These are phyloP conservation scores for Candida pseudoviswanathii DNA, from an alignment of 1,139 yeast species.

Conservation along the genomic window DNA sequence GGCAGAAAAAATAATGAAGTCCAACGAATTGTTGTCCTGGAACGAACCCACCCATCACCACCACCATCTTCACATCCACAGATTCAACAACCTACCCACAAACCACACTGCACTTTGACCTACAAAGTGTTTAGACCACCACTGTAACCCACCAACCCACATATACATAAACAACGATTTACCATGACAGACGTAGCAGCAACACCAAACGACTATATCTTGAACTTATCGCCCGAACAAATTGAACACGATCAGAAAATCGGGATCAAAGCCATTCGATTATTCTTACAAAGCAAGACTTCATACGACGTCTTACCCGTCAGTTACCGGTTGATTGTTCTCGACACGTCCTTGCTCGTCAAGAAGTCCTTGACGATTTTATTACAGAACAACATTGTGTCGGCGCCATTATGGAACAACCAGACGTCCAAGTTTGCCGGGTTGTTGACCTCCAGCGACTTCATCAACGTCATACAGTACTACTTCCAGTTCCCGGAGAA, in stretches of 20 bases:
- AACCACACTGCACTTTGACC: too few species aligned
- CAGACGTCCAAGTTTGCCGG: conserved; percentile 92
- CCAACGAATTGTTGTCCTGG: background rate
- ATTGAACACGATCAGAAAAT: conserved; percentile 61
- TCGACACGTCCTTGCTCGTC: conserved; percentile 88
- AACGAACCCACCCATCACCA: background rate
- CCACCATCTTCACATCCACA: background rate
- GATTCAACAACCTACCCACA: too few species aligned
- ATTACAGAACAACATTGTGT: conserved; percentile 89
- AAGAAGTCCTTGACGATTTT: conserved; percentile 89
- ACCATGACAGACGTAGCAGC: conserved; percentile 21
- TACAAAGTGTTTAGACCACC: too few species aligned
- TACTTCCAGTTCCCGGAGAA: conserved; percentile 90
- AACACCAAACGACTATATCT: conserved; percentile 48
- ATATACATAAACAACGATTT: background rate
- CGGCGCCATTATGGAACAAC: conserved; percentile 97
- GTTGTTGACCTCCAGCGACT: conserved; percentile 86
- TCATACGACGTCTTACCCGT: conserved; percentile 97
- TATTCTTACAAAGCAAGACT: conserved; percentile 85
- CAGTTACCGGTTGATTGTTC: conserved; percentile 86
- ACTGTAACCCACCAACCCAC: too few species aligned
- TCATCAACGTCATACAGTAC: conserved; percentile 92
- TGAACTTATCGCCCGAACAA: conserved; percentile 45
- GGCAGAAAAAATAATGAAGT: background rate
- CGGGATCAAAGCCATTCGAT: conserved; percentile 76